phyloP scores from a whole-genome alignment of 148 eudicot species.

The Rhododendron mucronatum region DNA sequence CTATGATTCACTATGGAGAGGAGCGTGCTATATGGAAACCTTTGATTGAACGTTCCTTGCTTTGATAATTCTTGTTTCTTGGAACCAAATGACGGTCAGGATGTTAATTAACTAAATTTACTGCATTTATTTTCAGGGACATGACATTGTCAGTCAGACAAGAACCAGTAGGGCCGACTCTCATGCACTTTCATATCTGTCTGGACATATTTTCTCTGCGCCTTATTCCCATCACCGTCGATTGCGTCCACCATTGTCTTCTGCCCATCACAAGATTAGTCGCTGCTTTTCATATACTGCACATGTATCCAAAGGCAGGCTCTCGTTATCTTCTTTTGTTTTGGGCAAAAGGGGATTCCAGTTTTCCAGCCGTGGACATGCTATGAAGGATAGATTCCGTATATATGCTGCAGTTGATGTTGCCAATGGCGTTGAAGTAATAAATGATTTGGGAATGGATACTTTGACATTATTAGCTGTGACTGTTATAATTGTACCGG shows the following conservation, averaged over 20 bases:
- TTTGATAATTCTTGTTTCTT: background rate
- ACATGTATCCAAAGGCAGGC: slow-evolving; percentile 20
- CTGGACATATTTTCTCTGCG: slow-evolving; percentile 21
- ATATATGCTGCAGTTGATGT: slow-evolving; percentile 61
- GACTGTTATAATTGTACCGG: slow-evolving; percentile 89
- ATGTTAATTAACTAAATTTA: background rate
- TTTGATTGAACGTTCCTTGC: background rate
- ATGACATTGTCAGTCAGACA: slow-evolving; percentile 29
- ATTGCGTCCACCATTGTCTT: slow-evolving; percentile 21
- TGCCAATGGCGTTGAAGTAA: slow-evolving; percentile 76
- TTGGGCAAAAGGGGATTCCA: slow-evolving; percentile 27
- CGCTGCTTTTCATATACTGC: slow-evolving; percentile 16
- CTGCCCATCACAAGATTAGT: slow-evolving; percentile 26
- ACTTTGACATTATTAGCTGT: slow-evolving; percentile 90
- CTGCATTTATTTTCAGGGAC: slow-evolving; percentile 43
- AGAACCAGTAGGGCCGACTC: slow-evolving; percentile 19
- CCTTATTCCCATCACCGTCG: slow-evolving; percentile 23
- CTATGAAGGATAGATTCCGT: slow-evolving; percentile 28
- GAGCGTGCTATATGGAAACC: background rate
- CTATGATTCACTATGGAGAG: background rate
- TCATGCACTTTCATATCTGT: slow-evolving; percentile 22
- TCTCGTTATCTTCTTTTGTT: slow-evolving; percentile 26
- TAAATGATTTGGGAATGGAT: slow-evolving; percentile 96
- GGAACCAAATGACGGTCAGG: background rate
- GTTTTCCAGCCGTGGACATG: slow-evolving; percentile 23